Percentiles rank a stretch among this genome's conserved stretches.
Conservation (phyloP, 257 asterid species). For the Gardenia jasminoides region DNA sequence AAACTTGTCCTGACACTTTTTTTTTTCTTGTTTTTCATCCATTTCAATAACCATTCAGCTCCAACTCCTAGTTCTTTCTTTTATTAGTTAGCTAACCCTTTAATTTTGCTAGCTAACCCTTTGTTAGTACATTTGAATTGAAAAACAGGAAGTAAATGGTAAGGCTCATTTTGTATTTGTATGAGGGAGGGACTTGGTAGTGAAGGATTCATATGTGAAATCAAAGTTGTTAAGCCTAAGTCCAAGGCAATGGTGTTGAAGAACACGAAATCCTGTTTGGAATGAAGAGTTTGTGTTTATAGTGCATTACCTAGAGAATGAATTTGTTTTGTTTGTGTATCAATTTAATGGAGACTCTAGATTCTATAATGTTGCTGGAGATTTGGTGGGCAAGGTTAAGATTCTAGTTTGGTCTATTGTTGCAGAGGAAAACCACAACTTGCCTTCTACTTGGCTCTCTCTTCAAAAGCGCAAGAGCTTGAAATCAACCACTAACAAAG, state of each 20-base stretch:
- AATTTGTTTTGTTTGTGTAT: slow-evolving; percentile 56
- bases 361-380: slow-evolving; percentile 48
- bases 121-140: background rate
- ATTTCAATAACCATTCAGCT: background rate
- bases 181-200: slow-evolving; percentile 59
- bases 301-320: slow-evolving; percentile 60
- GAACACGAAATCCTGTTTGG: slow-evolving; percentile 63
- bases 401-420: slow-evolving; percentile 65
- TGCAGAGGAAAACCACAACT: slow-evolving; percentile 57
- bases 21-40: background rate
- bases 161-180: slow-evolving; percentile 57
- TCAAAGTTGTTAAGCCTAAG: slow-evolving; percentile 58
- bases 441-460: slow-evolving; percentile 86
- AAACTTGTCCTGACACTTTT: too few relatives aligned
- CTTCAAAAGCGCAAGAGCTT: slow-evolving; percentile 39
- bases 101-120: background rate
- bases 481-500: slow-evolving; percentile 36
- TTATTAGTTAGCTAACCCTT: background rate
- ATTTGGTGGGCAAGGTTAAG: slow-evolving; percentile 62
- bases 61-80: too few relatives aligned
- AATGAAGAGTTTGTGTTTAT: slow-evolving; percentile 86
- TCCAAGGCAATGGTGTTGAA: slow-evolving; percentile 64
- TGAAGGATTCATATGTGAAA: slow-evolving; percentile 63
- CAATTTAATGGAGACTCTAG: slow-evolving; percentile 51
- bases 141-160: too few relatives aligned